Evolutionary conservation across 2,329 filamentous ascomycete genomes (phyloP).

Genomic region (Boeremia exigua): DNA sequence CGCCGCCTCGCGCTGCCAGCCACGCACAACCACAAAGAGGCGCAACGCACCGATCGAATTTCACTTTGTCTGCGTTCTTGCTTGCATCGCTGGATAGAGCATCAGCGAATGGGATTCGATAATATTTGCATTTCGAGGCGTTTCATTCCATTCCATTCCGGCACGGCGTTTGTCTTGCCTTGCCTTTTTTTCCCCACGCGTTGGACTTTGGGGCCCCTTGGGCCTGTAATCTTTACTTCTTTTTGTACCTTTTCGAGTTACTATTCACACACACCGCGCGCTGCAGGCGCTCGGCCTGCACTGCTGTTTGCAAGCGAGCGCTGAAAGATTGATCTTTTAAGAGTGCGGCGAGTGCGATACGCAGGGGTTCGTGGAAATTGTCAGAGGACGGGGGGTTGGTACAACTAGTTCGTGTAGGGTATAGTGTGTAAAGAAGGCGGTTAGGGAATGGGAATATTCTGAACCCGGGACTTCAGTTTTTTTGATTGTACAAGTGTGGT

Average conservation of each 20-base stretch:
- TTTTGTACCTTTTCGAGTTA: conserved; percentile 7
- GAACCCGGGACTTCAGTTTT: not conserved
- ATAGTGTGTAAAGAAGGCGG: not conserved
- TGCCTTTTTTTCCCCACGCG: not conserved
- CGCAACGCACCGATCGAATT: conserved; percentile 9
- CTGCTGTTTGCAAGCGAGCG: not conserved
- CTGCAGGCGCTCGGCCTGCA: not conserved
- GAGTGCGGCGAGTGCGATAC: not conserved
- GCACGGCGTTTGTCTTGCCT: not conserved
- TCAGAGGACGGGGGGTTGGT: not conserved
- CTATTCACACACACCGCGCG: conserved; percentile 5
- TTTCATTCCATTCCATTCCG: not conserved
- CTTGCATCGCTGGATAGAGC: conserved; percentile 19
- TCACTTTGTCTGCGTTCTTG: conserved; percentile 8
- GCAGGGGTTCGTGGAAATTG: not conserved
- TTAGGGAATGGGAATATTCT: not conserved
- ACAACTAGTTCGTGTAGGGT: conserved; percentile 1
- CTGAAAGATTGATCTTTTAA: not conserved
- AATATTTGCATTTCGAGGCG: conserved; percentile 18
- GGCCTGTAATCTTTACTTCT: conserved; percentile 16
- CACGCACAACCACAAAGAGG: not conserved
- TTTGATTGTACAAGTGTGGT: not conserved
- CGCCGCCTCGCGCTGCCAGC: conserved; percentile 4
- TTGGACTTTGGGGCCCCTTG: not conserved
- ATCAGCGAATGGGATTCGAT: conserved; percentile 11